Conservation (phyloP, 2,329 filamentous ascomycete genomes). For the Penicillium sp. region DNA sequence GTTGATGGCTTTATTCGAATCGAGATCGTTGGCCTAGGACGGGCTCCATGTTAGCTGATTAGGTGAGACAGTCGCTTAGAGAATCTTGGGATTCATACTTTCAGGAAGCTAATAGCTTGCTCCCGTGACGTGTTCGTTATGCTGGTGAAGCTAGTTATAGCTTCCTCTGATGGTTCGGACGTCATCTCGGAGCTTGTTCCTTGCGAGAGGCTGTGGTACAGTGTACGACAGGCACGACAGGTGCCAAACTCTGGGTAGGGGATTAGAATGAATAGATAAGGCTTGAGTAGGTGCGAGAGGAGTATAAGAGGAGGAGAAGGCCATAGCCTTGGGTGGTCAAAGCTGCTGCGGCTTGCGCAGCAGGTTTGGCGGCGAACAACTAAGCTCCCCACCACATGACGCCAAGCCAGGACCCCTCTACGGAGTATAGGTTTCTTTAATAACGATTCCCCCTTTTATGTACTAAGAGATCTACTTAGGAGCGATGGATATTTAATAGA, state of each 20-base stretch:
- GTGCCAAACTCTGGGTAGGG: background rate
- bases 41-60: slow-evolving; percentile 21
- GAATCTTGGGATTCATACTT: slow-evolving; percentile 31
- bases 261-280: background rate
- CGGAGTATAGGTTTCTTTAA: background rate
- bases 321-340: background rate
- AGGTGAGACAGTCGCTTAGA: background rate
- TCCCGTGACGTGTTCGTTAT: slow-evolving; percentile 47
- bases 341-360: background rate
- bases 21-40: slow-evolving; percentile 49
- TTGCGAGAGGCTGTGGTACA: background rate
- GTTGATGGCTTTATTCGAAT: slow-evolving; percentile 53
- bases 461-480: background rate
- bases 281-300: background rate
- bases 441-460: background rate
- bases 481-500: background rate
- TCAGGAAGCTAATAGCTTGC: slow-evolving; percentile 47
- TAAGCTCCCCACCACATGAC: slow-evolving; percentile 30
- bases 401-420: slow-evolving; percentile 21
- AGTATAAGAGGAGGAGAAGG: background rate
- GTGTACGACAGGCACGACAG: background rate
- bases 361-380: background rate
- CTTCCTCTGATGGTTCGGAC: slow-evolving; percentile 46
- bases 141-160: slow-evolving; percentile 46
- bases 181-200: slow-evolving; percentile 33